These are phyloP conservation scores for Dissophora ornata DNA, from an alignment of 192 early-diverging fungal genomes.

Conservation along the genomic window DNA sequence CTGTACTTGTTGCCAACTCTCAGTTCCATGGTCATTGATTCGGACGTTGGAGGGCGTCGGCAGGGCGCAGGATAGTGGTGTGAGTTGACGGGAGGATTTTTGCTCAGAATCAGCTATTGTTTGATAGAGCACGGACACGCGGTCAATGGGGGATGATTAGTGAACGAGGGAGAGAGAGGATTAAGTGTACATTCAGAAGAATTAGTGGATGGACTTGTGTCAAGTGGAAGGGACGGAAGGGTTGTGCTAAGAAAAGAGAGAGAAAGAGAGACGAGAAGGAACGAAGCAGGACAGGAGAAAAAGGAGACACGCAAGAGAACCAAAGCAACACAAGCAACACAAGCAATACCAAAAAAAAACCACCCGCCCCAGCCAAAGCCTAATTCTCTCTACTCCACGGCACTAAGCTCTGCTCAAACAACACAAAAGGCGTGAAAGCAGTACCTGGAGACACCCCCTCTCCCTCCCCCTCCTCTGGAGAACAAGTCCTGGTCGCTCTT, in stretches of 20 bases:
- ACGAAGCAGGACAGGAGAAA: slow-evolving; percentile 1
- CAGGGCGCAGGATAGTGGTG: background rate
- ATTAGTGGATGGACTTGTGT: background rate
- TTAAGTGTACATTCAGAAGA: background rate
- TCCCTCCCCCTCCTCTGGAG: too few relatives aligned
- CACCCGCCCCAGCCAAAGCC: background rate
- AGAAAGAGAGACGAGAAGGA: background rate
- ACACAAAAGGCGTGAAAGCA: too few relatives aligned
- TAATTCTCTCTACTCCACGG: too few relatives aligned
- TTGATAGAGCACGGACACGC: too few relatives aligned
- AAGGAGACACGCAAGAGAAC: background rate
- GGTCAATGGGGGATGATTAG: too few relatives aligned
- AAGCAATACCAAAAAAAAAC: too few relatives aligned
- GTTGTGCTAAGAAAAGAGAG: too few relatives aligned
- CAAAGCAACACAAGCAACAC: too few relatives aligned
- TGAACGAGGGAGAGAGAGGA: background rate
- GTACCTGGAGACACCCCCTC: too few relatives aligned
- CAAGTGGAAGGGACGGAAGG: background rate
- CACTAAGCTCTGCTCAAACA: too few relatives aligned
- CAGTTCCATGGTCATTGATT: slow-evolving; percentile 71
- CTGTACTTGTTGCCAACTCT: slow-evolving; percentile 95
- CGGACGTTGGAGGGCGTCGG: slow-evolving; percentile 1
- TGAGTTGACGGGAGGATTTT: background rate
- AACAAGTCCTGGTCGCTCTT: too few relatives aligned
- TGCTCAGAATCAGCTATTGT: background rate